phyloP scores from a whole-genome alignment of 148 eudicot species.

The Beta vulgaris region DNA sequence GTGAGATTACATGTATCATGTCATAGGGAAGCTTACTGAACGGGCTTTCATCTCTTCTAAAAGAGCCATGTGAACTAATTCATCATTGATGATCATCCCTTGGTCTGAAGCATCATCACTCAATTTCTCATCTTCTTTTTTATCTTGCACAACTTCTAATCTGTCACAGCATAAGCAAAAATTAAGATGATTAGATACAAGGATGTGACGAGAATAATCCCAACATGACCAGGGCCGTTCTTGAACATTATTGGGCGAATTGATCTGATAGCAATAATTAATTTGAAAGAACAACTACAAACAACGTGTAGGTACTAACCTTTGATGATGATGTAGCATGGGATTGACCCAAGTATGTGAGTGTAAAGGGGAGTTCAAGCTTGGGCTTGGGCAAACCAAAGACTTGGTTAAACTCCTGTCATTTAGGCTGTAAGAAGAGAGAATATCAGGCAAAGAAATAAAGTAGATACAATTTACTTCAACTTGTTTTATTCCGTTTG shows the following conservation, averaged over 20 bases:
- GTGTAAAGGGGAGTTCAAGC: not conserved
- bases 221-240: too few relatives aligned
- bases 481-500: not conserved
- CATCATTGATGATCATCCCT: not conserved
- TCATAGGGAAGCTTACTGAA: not conserved
- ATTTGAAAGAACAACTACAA: not conserved
- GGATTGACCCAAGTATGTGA: not conserved
- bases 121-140: not conserved
- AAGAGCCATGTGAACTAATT: not conserved
- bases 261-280: too few relatives aligned
- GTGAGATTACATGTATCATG: not conserved
- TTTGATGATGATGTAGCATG: not conserved
- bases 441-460: not conserved
- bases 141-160: too few relatives aligned
- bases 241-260: too few relatives aligned
- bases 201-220: too few relatives aligned
- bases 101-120: not conserved
- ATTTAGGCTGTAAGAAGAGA: not conserved
- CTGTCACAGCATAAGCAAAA: too few relatives aligned
- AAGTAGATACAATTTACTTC: conserved; percentile 12
- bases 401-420: not conserved
- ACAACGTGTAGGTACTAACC: not conserved
- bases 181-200: too few relatives aligned
- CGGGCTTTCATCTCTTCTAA: not conserved
- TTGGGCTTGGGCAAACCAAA: not conserved